Percentiles rank a stretch among this genome's conserved stretches.
phyloP scores from a whole-genome alignment of 1,139 yeast species.

The Lizanozyma gosingica region DNA sequence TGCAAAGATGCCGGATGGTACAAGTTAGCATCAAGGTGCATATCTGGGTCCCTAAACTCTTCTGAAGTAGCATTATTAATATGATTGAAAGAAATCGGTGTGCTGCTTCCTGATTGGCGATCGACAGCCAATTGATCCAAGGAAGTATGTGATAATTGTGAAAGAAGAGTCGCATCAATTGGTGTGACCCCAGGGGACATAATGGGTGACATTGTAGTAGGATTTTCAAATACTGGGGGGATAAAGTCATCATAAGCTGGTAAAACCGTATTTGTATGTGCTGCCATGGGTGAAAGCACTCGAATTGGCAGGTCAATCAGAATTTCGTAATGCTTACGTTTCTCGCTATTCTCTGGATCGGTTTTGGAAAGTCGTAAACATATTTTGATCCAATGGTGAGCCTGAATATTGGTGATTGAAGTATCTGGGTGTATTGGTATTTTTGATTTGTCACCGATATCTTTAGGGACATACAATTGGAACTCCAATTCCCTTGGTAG shows the following conservation, averaged over 20 bases:
- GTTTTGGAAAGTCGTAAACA: slow-evolving; percentile 66
- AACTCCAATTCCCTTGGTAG: slow-evolving; percentile 66
- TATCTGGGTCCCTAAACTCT: slow-evolving; percentile 20
- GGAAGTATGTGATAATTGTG: slow-evolving; percentile 7
- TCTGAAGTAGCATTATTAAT: slow-evolving; percentile 31
- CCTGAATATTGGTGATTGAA: slow-evolving; percentile 63
- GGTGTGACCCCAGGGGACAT: slow-evolving; percentile 50
- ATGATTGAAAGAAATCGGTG: slow-evolving; percentile 13
- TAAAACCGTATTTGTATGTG: slow-evolving; percentile 64
- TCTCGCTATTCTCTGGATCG: slow-evolving; percentile 46
- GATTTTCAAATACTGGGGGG: slow-evolving; percentile 20
- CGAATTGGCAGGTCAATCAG: slow-evolving; percentile 89
- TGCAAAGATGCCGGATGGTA: slow-evolving; percentile 41
- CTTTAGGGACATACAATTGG: slow-evolving; percentile 70
- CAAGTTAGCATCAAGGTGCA: slow-evolving; percentile 50
- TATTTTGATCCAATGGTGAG: slow-evolving; percentile 91
- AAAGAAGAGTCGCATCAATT: slow-evolving; percentile 21
- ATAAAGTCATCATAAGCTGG: slow-evolving; percentile 42
- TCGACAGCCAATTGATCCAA: slow-evolving; percentile 7
- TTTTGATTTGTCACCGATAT: slow-evolving; percentile 37
- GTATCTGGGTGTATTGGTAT: slow-evolving; percentile 70
- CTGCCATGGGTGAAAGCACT: slow-evolving; percentile 52
- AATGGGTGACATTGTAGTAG: slow-evolving; percentile 1
- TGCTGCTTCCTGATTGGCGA: slow-evolving; percentile 5
- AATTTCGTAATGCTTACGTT: slow-evolving; percentile 82